A percentile compares a stretch with the other conserved stretches of the same genome.
Evolutionary conservation across 1,284 basidiomycete genomes (phyloP).

Genomic region (Apiotrichum brassicae): DNA sequence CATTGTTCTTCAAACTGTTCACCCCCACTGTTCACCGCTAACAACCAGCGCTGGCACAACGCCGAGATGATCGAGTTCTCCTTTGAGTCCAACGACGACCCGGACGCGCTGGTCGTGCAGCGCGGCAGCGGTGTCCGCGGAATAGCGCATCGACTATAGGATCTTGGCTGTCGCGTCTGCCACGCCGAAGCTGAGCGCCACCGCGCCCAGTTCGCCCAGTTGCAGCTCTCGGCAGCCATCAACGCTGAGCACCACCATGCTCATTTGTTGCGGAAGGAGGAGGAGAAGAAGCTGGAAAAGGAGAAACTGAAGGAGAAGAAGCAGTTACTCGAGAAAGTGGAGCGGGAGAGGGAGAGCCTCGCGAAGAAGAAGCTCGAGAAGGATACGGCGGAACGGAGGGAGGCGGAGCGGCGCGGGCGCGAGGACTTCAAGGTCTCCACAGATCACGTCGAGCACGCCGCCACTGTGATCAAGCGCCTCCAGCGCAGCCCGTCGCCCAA

Average conservation of each 20-base stretch:
- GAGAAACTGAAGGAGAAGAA: neutral
- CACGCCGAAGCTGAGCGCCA: conserved; percentile 1
- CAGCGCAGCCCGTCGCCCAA: neutral
- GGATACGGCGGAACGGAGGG: neutral
- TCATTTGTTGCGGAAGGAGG: neutral
- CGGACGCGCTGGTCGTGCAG: conserved; percentile 28
- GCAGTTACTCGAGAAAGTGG: neutral
- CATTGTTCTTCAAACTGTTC: too few species aligned
- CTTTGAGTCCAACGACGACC: conserved; percentile 32
- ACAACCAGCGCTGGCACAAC: conserved; percentile 39
- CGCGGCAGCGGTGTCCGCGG: neutral
- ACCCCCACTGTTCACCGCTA: neutral
- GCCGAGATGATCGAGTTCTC: conserved; percentile 40
- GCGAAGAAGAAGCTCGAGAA: neutral
- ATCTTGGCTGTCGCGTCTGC: conserved; percentile 1
- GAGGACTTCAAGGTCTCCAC: too few species aligned
- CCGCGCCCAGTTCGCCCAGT: conserved; percentile 1
- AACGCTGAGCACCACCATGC: conserved; percentile 3
- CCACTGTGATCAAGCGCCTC: neutral
- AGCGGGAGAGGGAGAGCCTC: neutral
- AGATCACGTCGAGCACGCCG: too few species aligned
- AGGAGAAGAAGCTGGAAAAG: neutral
- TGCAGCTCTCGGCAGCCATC: conserved; percentile 5
- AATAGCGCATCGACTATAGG: conserved; percentile 1
- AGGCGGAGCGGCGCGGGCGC: neutral